Conservation (phyloP, 768 basidiomycete species). For the Butyriboletus loyo region DNA sequence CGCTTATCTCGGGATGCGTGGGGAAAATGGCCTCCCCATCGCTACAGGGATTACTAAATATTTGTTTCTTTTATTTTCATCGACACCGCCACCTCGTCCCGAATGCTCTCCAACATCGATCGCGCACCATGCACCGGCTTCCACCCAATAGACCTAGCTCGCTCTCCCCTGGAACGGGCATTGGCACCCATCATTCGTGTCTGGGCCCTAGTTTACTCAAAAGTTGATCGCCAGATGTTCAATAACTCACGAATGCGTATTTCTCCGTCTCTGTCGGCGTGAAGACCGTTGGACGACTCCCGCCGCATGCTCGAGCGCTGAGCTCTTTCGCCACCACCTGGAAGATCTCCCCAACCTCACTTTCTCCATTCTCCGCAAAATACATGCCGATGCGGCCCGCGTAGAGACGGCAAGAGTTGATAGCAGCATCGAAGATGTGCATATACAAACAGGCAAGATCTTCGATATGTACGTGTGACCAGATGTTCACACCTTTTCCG, state of each 20-base stretch:
- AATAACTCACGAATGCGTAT: conserved; percentile 14
- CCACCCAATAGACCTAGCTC: conserved; percentile 21
- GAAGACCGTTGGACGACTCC: conserved; percentile 40
- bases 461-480: conserved; percentile 57
- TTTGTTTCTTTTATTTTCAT: background rate
- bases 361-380: conserved; percentile 51
- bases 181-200: conserved; percentile 15
- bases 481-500: conserved; percentile 56
- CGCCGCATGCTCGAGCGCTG: conserved; percentile 23
- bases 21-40: too few species aligned
- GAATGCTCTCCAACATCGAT: conserved; percentile 43
- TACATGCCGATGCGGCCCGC: conserved; percentile 46
- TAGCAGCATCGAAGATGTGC: conserved; percentile 38
- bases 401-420: conserved; percentile 16
- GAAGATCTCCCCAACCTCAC: conserved; percentile 41
- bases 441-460: conserved; percentile 46
- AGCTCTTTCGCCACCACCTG: conserved; percentile 37
- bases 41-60: too few species aligned
- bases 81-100: conserved; percentile 35
- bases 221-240: background rate
- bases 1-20: too few species aligned
- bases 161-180: conserved; percentile 20
- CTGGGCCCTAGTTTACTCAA: conserved; percentile 3
- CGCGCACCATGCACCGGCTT: conserved; percentile 31
- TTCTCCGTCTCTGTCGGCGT: conserved; percentile 23